Percentiles rank a stretch among this genome's conserved stretches.
phyloP scores from a whole-genome alignment of 2,329 filamentous ascomycete species.

The Hymenoscyphus linearis region DNA sequence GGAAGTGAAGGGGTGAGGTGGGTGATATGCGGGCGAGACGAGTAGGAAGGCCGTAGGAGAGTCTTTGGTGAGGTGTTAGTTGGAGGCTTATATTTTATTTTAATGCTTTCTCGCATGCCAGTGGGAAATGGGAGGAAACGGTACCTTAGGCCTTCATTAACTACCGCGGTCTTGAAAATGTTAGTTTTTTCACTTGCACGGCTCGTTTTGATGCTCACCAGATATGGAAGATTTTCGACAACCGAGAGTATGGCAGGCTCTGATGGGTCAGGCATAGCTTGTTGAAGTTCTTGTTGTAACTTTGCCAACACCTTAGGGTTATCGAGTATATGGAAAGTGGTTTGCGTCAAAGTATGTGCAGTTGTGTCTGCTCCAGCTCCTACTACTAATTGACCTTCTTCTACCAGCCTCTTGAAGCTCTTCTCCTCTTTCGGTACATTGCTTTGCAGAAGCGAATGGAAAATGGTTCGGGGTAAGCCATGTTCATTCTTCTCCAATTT shows the following conservation, averaged over 20 bases:
- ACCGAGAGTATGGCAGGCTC: constrained; percentile 11
- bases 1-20: constrained; percentile 18
- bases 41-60: constrained; percentile 26
- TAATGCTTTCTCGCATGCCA: neutral
- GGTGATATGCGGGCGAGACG: constrained; percentile 29
- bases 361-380: constrained; percentile 14
- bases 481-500: constrained; percentile 2
- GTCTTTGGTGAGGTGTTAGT: constrained; percentile 2
- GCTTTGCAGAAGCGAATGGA: constrained; percentile 18
- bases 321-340: constrained; percentile 9
- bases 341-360: constrained; percentile 7
- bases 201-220: constrained; percentile 3
- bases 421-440: constrained; percentile 20
- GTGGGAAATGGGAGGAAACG: neutral
- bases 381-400: constrained; percentile 13
- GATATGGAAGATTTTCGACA: constrained; percentile 25
- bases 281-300: constrained; percentile 14
- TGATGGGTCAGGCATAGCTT: constrained; percentile 13
- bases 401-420: constrained; percentile 5
- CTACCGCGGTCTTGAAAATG: constrained; percentile 7
- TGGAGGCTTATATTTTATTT: neutral
- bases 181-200: neutral
- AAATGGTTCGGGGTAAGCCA: constrained; percentile 11
- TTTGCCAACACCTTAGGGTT: constrained; percentile 17
- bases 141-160: constrained; percentile 17